These are phyloP conservation scores for Calonectria pseudoreteaudii DNA, from an alignment of 2,329 filamentous ascomycete species.

Conservation along the genomic window DNA sequence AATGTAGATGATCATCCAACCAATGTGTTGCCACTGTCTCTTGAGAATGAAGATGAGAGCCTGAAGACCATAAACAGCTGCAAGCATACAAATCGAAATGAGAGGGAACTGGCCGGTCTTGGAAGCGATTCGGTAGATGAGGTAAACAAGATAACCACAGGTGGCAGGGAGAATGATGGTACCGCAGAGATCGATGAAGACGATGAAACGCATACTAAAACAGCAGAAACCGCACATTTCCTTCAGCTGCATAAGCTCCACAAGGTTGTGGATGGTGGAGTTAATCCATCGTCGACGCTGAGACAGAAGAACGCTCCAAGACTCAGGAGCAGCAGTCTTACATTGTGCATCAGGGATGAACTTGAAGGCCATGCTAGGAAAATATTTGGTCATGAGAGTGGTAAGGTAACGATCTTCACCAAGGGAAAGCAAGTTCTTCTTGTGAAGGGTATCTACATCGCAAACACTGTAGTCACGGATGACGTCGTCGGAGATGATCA, in stretches of 20 bases:
- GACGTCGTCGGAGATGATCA: constrained; percentile 91
- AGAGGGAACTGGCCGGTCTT: constrained; percentile 81
- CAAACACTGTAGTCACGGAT: constrained; percentile 91
- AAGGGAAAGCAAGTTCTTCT: constrained; percentile 94
- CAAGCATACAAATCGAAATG: constrained; percentile 90
- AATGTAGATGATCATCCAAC: constrained; percentile 99
- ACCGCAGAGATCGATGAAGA: constrained; percentile 93
- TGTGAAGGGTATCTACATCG: constrained; percentile 92
- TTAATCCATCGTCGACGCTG: constrained; percentile 99
- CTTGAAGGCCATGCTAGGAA: constrained; percentile 95
- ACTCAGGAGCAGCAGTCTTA: constrained; percentile 92
- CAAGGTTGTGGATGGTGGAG: constrained; percentile 96
- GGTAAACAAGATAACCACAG: constrained; percentile 85
- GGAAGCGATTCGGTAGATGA: constrained; percentile 83
- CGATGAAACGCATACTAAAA: constrained; percentile 97
- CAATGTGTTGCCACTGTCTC: constrained; percentile 97
- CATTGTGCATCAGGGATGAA: constrained; percentile 95
- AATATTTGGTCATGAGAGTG: constrained; percentile 98
- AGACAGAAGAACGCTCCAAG: constrained; percentile 94
- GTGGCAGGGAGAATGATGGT: constrained; percentile 93
- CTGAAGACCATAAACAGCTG: constrained; percentile 93
- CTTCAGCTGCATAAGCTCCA: constrained; percentile 88
- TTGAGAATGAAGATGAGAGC: constrained; percentile 97
- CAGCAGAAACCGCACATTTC: constrained; percentile 99
- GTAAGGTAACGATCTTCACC: constrained; percentile 98